These are phyloP conservation scores for Populus hybrid DNA, from an alignment of 441 rosid species.

Conservation along the genomic window DNA sequence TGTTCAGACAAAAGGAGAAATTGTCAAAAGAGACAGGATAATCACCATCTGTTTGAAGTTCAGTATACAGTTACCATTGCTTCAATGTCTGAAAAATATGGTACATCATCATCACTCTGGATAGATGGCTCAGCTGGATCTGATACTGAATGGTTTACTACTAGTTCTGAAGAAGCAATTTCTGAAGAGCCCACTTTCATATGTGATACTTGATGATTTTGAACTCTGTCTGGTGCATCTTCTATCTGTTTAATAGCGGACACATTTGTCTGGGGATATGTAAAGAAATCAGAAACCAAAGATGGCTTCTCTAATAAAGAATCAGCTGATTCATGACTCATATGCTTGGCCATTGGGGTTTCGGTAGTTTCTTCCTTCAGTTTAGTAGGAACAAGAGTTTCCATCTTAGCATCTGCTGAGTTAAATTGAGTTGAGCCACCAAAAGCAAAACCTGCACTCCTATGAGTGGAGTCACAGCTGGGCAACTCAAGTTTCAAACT, in stretches of 20 bases:
- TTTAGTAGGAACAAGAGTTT: constrained; percentile 22
- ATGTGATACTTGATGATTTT: constrained; percentile 35
- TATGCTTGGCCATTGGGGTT: constrained; percentile 29
- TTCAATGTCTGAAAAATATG: constrained; percentile 84
- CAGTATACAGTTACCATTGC: constrained; percentile 62
- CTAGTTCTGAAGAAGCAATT: constrained; percentile 31
- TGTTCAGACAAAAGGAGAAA: constrained; percentile 5
- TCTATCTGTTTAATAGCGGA: constrained; percentile 31
- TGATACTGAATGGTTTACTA: constrained; percentile 24
- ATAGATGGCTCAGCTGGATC: constrained; percentile 40
- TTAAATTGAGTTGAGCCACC: constrained; percentile 27
- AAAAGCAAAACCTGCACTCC: constrained; percentile 18
- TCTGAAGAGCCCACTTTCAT: constrained; percentile 30
- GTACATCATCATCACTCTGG: constrained; percentile 75
- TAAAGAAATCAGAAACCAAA: constrained; percentile 34
- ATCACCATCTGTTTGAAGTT: constrained; percentile 1
- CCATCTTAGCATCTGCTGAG: constrained; percentile 23
- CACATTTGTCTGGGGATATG: constrained; percentile 25
- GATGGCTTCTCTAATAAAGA: constrained; percentile 30
- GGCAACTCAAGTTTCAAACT: constrained; percentile 31
- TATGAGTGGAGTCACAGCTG: constrained; percentile 26
- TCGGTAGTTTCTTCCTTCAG: constrained; percentile 42
- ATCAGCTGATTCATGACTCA: constrained; percentile 19
- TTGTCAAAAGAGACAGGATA: constrained; percentile 1
- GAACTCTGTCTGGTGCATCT: constrained; percentile 28